Conservation (phyloP, 2,329 filamentous ascomycete genomes). For the Xylariaceae sp. region DNA sequence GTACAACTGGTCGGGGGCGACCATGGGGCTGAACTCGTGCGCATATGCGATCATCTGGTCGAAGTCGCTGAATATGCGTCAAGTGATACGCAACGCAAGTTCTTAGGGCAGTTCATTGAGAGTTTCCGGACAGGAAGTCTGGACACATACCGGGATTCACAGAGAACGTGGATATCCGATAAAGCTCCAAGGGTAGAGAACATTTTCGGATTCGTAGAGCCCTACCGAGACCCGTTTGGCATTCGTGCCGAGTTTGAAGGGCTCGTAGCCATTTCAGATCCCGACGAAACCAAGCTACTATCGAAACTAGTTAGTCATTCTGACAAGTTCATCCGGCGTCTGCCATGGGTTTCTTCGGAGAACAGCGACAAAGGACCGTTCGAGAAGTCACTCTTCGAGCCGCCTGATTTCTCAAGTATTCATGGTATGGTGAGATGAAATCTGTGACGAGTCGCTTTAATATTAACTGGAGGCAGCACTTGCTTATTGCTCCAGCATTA, state of each 20-base stretch:
- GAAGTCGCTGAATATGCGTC: slow-evolving; percentile 51
- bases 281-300: slow-evolving; percentile 63
- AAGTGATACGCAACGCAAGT: slow-evolving; percentile 55
- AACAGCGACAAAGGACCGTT: slow-evolving; percentile 56
- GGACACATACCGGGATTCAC: slow-evolving; percentile 57
- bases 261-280: slow-evolving; percentile 64
- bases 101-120: slow-evolving; percentile 55
- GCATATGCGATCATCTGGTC: no score
- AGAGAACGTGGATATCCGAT: slow-evolving; percentile 61
- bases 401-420: slow-evolving; percentile 73
- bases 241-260: slow-evolving; percentile 63
- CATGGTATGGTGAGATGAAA: slow-evolving; percentile 69
- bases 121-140: slow-evolving; percentile 61
- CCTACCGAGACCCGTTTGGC: slow-evolving; percentile 63
- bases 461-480: slow-evolving; percentile 36
- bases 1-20: no score
- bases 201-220: slow-evolving; percentile 65
- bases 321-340: slow-evolving; percentile 64
- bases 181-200: slow-evolving; percentile 58
- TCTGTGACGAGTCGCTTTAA: slow-evolving; percentile 30
- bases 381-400: slow-evolving; percentile 72
- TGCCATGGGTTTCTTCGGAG: slow-evolving; percentile 62
- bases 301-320: slow-evolving; percentile 66
- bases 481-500: slow-evolving; percentile 47
- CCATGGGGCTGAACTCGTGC: no score